Conservation (phyloP, 2,329 filamentous ascomycete species). For the Sporothrix brasiliensis region DNA sequence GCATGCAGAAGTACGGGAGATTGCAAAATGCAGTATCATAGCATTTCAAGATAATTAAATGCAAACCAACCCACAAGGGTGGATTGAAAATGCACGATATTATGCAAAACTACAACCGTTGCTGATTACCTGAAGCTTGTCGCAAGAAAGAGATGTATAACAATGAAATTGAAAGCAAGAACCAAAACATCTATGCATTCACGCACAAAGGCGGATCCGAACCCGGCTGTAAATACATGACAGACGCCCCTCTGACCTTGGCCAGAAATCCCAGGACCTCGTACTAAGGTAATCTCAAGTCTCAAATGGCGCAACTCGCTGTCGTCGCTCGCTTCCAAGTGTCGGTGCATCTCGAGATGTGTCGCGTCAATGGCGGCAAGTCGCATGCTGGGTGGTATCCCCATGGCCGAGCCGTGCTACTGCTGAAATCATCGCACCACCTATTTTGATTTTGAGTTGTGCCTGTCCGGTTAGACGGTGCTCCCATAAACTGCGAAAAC, state of each 20-base stretch:
- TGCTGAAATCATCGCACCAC: background rate
- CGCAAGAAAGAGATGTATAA: background rate
- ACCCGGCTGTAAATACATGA: background rate
- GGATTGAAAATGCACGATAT: too few relatives aligned
- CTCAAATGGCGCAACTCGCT: background rate
- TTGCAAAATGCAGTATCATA: too few relatives aligned
- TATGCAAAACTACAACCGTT: background rate
- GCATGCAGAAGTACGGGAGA: too few relatives aligned
- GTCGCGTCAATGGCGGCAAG: background rate
- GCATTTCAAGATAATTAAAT: too few relatives aligned
- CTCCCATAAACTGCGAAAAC: background rate
- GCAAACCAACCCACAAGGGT: too few relatives aligned
- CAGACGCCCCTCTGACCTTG: background rate
- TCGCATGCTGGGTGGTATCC: background rate
- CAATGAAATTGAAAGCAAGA: constrained; percentile 29
- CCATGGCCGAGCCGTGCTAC: background rate
- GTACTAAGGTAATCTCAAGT: background rate
- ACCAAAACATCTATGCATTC: constrained; percentile 22
- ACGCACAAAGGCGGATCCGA: constrained; percentile 17
- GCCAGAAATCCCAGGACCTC: background rate
- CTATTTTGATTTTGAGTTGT: constrained; percentile 28
- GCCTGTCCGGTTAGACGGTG: background rate
- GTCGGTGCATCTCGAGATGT: background rate
- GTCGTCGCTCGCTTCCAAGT: background rate
- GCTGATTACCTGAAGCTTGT: background rate